A percentile compares a stretch with the other conserved stretches of the same genome.
Evolutionary conservation across 2,329 filamentous ascomycete genomes (phyloP).

Genomic region (Trichoderma breve): DNA sequence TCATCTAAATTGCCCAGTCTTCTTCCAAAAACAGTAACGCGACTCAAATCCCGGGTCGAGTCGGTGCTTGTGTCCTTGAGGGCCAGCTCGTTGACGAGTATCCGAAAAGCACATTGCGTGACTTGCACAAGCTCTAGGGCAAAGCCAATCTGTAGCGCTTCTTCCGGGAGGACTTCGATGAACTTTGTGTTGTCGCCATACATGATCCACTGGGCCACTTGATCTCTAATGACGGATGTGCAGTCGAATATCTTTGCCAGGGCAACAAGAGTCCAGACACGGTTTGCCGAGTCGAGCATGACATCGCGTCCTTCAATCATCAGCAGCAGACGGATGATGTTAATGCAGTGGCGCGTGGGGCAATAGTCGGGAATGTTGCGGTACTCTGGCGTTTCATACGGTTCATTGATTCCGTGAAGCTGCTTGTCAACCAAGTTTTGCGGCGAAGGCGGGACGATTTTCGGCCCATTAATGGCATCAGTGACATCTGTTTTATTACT

Average conservation of each 20-base stretch:
- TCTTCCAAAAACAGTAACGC: conserved; percentile 46
- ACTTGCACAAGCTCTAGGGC: conserved; percentile 44
- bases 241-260: conserved; percentile 60
- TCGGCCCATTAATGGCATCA: neutral
- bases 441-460: conserved; percentile 6
- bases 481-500: neutral
- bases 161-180: conserved; percentile 62
- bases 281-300: conserved; percentile 61
- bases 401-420: neutral
- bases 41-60: conserved; percentile 3
- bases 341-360: conserved; percentile 58
- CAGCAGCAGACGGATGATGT: conserved; percentile 61
- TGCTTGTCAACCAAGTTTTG: conserved; percentile 14
- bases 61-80: conserved; percentile 37
- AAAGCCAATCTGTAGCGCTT: conserved; percentile 56
- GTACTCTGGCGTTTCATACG: conserved; percentile 30
- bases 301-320: conserved; percentile 55
- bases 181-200: conserved; percentile 54
- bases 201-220: conserved; percentile 59
- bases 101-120: conserved; percentile 51
- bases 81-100: conserved; percentile 63
- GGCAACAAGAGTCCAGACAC: conserved; percentile 65
- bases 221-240: conserved; percentile 43
- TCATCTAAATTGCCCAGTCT: conserved; percentile 49
- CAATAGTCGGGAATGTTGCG: conserved; percentile 59